Conservation (phyloP, 768 basidiomycete species). For the Cystobasidium onofrii region DNA sequence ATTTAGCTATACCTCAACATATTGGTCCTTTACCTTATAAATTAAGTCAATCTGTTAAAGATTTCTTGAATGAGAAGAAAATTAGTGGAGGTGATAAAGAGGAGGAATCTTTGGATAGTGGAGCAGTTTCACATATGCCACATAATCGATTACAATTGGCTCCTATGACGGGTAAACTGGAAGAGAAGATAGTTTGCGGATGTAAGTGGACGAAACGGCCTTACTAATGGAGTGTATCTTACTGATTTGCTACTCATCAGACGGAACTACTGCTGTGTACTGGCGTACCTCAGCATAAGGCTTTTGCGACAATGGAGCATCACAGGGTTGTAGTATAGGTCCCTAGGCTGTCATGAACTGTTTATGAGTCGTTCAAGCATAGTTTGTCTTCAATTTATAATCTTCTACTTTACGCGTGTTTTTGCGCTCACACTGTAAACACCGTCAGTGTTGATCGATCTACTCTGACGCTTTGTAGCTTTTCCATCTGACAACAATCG, state of each 20-base stretch:
- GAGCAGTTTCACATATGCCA: constrained; percentile 46
- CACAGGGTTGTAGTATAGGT: neutral
- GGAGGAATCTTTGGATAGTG: constrained; percentile 42
- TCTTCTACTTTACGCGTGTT: too few relatives aligned
- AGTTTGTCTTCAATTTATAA: too few relatives aligned
- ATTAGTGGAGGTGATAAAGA: neutral
- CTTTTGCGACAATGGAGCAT: neutral
- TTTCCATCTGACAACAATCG: too few relatives aligned
- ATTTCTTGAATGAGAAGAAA: constrained; percentile 1
- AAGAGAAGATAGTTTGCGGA: constrained; percentile 22
- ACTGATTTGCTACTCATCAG: constrained; percentile 43
- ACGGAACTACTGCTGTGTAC: constrained; percentile 46
- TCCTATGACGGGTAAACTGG: neutral
- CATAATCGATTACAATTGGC: constrained; percentile 46
- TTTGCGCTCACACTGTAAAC: too few relatives aligned
- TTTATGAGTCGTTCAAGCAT: too few relatives aligned
- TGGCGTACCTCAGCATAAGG: constrained; percentile 40
- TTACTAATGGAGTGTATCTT: constrained; percentile 5
- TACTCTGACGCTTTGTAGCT: too few relatives aligned
- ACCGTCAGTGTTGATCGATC: too few relatives aligned
- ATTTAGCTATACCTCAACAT: constrained; percentile 48
- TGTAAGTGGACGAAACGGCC: neutral
- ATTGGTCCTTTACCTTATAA: constrained; percentile 43
- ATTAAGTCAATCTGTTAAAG: neutral
- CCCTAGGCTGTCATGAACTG: neutral